phyloP scores from a whole-genome alignment of 2,329 filamentous ascomycete species.

The Torrubiella hemipterigena region DNA sequence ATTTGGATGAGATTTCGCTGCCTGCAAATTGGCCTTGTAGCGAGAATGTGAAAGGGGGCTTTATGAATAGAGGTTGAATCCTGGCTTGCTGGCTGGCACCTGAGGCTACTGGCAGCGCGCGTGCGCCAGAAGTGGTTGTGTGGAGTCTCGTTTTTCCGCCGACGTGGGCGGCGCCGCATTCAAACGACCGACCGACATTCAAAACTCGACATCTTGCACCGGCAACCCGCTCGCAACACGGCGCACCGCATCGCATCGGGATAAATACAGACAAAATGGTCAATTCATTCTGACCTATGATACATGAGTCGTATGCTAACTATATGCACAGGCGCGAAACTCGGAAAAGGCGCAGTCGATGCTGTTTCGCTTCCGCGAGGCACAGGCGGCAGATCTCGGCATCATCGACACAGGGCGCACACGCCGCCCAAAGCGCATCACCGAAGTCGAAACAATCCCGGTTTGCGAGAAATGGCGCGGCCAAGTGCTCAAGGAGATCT shows the following conservation, averaged over 20 bases:
- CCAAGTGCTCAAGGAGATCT: constrained; percentile 93
- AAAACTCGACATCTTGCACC: too few relatives aligned
- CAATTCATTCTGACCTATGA: neutral
- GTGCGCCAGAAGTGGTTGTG: too few relatives aligned
- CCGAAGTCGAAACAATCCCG: constrained; percentile 71
- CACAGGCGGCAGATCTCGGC: constrained; percentile 88
- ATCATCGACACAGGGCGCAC: constrained; percentile 89
- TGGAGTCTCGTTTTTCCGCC: too few relatives aligned
- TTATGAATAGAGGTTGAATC: too few relatives aligned
- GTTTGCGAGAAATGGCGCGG: constrained; percentile 96
- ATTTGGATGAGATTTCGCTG: too few relatives aligned
- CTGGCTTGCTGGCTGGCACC: too few relatives aligned
- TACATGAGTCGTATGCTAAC: constrained; percentile 7
- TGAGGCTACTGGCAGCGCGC: too few relatives aligned
- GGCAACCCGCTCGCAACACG: too few relatives aligned
- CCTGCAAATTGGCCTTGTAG: too few relatives aligned
- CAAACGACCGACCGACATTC: too few relatives aligned
- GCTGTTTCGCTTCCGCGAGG: constrained; percentile 98
- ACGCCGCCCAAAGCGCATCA: constrained; percentile 83
- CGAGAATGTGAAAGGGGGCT: too few relatives aligned
- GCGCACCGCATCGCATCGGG: neutral
- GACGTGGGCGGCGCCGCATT: too few relatives aligned
- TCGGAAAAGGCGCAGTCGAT: constrained; percentile 98
- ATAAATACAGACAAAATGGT: constrained; percentile 19
- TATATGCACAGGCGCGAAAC: constrained; percentile 65